Evolutionary conservation across 495 filamentous ascomycete genomes (phyloP).

Genomic region (Chaetomium fimeti): DNA sequence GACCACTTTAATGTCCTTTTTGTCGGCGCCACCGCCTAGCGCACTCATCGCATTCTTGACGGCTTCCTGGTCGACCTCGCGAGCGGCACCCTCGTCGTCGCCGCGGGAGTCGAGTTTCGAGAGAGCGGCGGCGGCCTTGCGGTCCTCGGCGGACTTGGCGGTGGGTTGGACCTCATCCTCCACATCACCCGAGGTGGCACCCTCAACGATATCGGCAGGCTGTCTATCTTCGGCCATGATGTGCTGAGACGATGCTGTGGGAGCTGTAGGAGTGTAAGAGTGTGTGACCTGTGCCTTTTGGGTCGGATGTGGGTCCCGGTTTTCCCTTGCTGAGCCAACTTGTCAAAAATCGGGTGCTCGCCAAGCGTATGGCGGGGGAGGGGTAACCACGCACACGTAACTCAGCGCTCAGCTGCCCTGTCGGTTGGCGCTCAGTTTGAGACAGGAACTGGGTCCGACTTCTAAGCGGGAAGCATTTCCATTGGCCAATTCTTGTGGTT

Average conservation of each 20-base stretch:
- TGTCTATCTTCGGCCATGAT: constrained; percentile 61
- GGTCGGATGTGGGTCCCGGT: neutral
- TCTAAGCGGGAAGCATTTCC: neutral
- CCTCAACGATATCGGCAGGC: constrained; percentile 56
- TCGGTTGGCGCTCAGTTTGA: neutral
- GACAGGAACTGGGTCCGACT: neutral
- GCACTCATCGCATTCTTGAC: constrained; percentile 79
- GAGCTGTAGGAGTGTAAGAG: neutral
- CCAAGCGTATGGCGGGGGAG: constrained; percentile 15
- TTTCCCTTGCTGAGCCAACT: neutral
- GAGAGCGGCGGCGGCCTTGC: constrained; percentile 85
- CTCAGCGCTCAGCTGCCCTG: neutral
- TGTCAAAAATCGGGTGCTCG: neutral
- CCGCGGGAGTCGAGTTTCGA: constrained; percentile 64
- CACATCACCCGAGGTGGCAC: constrained; percentile 59
- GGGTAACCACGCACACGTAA: neutral
- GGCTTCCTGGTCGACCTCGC: constrained; percentile 76
- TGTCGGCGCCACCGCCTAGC: constrained; percentile 49
- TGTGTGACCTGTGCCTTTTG: constrained; percentile 3
- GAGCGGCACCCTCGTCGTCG: constrained; percentile 56
- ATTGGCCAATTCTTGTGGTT: constrained; percentile 26
- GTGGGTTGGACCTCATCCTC: constrained; percentile 61
- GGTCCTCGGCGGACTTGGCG: constrained; percentile 75
- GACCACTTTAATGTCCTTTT: constrained; percentile 47
- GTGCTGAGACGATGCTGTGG: neutral